Base-by-base conservation (phyloP, 139 green algal genomes). In the Chlorella sp. region DNA sequence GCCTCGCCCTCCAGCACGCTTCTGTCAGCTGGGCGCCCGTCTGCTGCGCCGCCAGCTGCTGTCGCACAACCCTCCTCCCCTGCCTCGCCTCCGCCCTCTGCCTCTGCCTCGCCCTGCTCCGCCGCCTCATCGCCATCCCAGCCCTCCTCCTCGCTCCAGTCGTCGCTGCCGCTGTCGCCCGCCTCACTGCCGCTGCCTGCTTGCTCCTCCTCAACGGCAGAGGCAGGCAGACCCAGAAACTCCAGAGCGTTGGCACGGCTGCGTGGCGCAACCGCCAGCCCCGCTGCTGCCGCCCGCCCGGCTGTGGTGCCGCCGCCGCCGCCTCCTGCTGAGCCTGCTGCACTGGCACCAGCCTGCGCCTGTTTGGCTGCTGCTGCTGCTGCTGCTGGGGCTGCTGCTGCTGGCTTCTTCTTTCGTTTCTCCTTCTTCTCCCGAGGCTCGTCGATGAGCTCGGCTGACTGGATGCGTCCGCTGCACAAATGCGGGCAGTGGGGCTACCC, bases 331-430 rank as follows among this genome's bases (percentile, higher is more conserved):
- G 36, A 1, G 16, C n/a, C 43, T 9, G 20, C 74, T 8, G 6
- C 48, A 19, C 11, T 51, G 2, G 19, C 13, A 34, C 48, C 46
- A 3, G 1, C 48, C 16, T 46, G 74, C 48, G 24, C 17, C 46
- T 44, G 46, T 46, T 43, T 54, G 51, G 74, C 74, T 22, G n/a
- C n/a, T 48, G 74, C 48, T 48, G 20, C 19, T 38, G n/a, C 9
- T 60, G 70, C 7, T 34, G 40, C 40, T 20, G 40, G 17, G 20
- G 24, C 36, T 0, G 38, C 14, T 14, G 70, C 70, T 36, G 70
- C 70, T 24, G 11, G 8, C 70, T 76, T 76, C 48, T 81, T 81
- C 74, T 81, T 81, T 1, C 8, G 36, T 26, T 81, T 81, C n/a
- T 67, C 30, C 48, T 81, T 81, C 46, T 46, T 46, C 48, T 81